These are phyloP conservation scores for Globisporangium nagaii DNA, from an alignment of 352 stramenopile genomes.

Conservation along the genomic window DNA sequence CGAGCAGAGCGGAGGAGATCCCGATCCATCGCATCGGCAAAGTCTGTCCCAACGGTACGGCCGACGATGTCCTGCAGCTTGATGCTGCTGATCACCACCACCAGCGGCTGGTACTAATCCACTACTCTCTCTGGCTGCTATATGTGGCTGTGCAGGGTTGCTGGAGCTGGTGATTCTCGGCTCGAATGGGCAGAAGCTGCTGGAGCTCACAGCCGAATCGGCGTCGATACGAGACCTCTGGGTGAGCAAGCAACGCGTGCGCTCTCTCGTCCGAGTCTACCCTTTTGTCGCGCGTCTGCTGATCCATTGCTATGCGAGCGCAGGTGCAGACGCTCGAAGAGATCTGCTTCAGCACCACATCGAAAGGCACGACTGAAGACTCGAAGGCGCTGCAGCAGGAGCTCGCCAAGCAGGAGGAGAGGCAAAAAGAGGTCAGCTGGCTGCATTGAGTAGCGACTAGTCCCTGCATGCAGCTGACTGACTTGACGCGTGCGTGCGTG, in stretches of 20 bases:
- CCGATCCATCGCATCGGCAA: constrained; percentile 45
- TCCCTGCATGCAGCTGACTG: too few relatives aligned
- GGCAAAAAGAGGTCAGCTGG: constrained; percentile 44
- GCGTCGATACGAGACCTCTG: constrained; percentile 47
- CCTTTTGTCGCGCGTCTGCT: not conserved
- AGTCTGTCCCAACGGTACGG: constrained; percentile 47
- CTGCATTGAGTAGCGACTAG: not conserved
- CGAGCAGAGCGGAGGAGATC: constrained; percentile 41
- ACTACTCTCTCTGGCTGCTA: not conserved
- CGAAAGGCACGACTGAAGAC: constrained; percentile 17
- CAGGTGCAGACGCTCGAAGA: constrained; percentile 60
- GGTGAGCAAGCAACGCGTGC: constrained; percentile 10
- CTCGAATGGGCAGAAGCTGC: constrained; percentile 50
- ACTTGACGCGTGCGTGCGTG: too few relatives aligned
- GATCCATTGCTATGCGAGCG: not conserved
- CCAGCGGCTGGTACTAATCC: too few relatives aligned
- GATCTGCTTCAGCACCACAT: constrained; percentile 21
- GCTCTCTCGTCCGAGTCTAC: not conserved
- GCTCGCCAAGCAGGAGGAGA: constrained; percentile 49
- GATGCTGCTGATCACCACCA: not conserved
- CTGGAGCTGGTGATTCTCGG: constrained; percentile 46
- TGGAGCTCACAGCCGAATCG: constrained; percentile 47
- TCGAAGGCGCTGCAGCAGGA: constrained; percentile 40
- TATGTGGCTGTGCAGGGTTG: constrained; percentile 13
- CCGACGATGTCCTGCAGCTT: not conserved